Base-by-base conservation (phyloP, 257 asterid genomes). In the Ligustrum vulgare region DNA sequence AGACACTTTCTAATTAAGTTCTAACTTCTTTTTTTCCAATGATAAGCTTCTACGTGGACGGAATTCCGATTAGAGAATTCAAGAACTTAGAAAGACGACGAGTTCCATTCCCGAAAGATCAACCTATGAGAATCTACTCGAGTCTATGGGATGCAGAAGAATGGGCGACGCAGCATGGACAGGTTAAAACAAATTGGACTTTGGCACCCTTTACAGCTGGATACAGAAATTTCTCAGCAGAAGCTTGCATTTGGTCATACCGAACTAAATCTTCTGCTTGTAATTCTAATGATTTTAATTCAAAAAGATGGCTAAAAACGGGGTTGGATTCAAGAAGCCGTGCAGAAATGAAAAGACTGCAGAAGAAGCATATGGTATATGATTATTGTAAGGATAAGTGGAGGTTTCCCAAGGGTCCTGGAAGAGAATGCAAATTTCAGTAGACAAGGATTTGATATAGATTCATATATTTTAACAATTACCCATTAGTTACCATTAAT, bases 141-240 rank as follows among this genome's bases (percentile, higher is more conserved):
- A 90, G 97, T 71, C 37, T 92, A 9, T 92, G 98, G 97, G 85
- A 92, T 12, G 97, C 96, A 0, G 97, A 92, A 13, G 93, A 82
- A 0, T 91, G 97, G 96, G 96, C 97, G 12, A 88, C 97, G 2
- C 97, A 91, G 23, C 86, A 83, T n/a, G 97, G 97, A 3, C 82
- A 67, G 5, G 87, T 92, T 2, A 90, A 88, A 79, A 92, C 96
- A 0, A 81, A 91, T 23, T 92, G 98, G 98, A 80, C 82, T 0
- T 63, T 90, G 35, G 97, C 97, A 13, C 98, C 98, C 0, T 92
- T 92, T 72, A 71, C 79, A 0, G 97, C 98, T 32, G 76, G 92
- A 0, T 92, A 92, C 79, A 65, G 84, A 72, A 90, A 89, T 34
- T 92, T 81, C 80, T 79, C 83, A 0, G 67, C 81, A 0, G 80